Evolutionary conservation across 2,329 filamentous ascomycete genomes (phyloP).

Genomic region (Diplodia seriata): DNA sequence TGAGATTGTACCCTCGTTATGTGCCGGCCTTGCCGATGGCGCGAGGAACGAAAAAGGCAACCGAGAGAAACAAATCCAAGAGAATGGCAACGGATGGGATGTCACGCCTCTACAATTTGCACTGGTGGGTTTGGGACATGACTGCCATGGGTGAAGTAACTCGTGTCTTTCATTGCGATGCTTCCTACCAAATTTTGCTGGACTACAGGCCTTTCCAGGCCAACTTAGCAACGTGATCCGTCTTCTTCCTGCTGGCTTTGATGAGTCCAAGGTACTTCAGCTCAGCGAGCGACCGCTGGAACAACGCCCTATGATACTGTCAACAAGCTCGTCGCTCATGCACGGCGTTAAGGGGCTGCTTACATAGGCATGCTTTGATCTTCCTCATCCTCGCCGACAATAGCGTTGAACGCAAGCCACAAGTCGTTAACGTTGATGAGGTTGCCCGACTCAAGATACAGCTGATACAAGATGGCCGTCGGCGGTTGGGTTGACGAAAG

Average conservation of each 20-base stretch:
- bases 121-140: not conserved
- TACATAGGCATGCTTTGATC: conserved; percentile 53
- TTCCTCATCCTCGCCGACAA: conserved; percentile 60
- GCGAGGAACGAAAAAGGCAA: not conserved
- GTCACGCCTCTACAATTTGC: not conserved
- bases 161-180: not conserved
- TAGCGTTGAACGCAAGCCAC: conserved; percentile 76
- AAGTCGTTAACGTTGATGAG: conserved; percentile 81
- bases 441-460: conserved; percentile 78
- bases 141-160: not conserved
- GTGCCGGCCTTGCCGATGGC: not conserved
- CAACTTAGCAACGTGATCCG: conserved; percentile 88
- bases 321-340: conserved; percentile 33
- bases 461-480: conserved; percentile 76
- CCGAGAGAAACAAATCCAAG: not conserved
- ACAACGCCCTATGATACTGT: conserved; percentile 64
- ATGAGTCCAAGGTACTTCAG: conserved; percentile 85
- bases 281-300: conserved; percentile 86
- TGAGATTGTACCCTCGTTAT: not conserved
- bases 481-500: conserved; percentile 69
- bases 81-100: not conserved
- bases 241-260: conserved; percentile 88
- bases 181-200: conserved; percentile 29
- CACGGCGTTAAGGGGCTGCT: not conserved
- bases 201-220: conserved; percentile 76